Base-by-base conservation (phyloP, 176 grass and related monocot species). In the Tillandsia fasciculata region DNA sequence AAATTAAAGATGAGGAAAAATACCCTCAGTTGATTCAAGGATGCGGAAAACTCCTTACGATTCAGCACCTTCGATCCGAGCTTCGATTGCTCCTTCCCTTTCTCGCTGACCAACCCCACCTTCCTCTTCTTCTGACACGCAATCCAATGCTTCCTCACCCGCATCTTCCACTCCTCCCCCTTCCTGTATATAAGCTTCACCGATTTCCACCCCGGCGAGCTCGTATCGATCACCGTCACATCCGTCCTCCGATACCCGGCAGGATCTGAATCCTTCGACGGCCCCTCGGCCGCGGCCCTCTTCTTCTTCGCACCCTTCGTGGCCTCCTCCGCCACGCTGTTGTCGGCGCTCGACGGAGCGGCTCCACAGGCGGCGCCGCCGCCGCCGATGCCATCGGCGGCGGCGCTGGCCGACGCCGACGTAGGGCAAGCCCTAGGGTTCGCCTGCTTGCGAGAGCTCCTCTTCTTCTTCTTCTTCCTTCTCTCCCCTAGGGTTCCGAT, bases 171-270 rank as follows among this genome's bases (percentile, higher is more conserved):
- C 51, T 48, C 33, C 52, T 52, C 9, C 8, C 84, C 94, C 65
- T 78, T 87, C 67, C 80, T 79, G 70, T 87, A 64, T 10, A 99
- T 79, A 51, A 93, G 23, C 77, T 99, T 93, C 51, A 74, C 68
- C 0, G 72, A 77, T 66, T 90, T 93, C 89, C 89, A 99, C 1
- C 84, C 84, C 3, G 81, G 54, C 27, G 70, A 79, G 77, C 94
- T 90, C 28, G 89, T 93, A 53, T 99, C 94, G 47, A 99, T 99
- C n/a, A 99, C 75, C 5, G 87, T 90, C 42, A 92, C 87, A 33
- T 99, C 84, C 0, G 82, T 90, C 78, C 51, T 77, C 58, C 72
- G 74, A 50, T 47, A 77, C 65, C 49, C 53, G 1, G 66, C 53
- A 20, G 63, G 56, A 66, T 77, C 75, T 53, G 66, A 58, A 12